Evolutionary conservation across 768 basidiomycete genomes (phyloP).

Genomic region (Lactarius pseudohatsudake): DNA sequence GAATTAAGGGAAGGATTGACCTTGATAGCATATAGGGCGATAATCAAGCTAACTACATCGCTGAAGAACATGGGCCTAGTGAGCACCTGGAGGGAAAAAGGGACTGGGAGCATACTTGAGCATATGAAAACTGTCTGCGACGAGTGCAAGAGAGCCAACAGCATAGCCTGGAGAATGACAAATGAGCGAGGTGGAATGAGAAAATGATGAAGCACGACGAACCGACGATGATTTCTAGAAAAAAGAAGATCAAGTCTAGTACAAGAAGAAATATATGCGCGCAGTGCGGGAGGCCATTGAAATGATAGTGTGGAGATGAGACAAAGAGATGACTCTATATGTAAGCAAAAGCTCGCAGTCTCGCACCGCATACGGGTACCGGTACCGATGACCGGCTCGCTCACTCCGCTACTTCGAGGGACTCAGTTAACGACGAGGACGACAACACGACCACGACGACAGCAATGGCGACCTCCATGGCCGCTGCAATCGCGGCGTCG

Average conservation of each 20-base stretch:
- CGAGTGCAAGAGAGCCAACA: conserved; percentile 92
- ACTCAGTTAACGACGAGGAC: neutral
- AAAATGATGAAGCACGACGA: conserved; percentile 27
- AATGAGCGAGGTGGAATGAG: conserved; percentile 12
- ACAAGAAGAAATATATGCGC: conserved; percentile 68
- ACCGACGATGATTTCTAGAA: conserved; percentile 83
- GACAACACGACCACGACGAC: neutral
- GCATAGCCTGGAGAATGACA: conserved; percentile 65
- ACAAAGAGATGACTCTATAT: conserved; percentile 1
- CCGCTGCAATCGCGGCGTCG: conserved; percentile 86
- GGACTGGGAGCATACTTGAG: conserved; percentile 69
- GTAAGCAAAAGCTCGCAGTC: neutral
- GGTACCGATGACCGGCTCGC: no score
- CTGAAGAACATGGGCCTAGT: conserved; percentile 43
- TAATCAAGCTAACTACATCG: conserved; percentile 93
- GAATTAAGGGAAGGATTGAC: conserved; percentile 37
- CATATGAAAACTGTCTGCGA: conserved; percentile 99
- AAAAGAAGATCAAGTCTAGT: conserved; percentile 86
- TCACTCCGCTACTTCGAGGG: no score
- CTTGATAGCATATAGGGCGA: conserved; percentile 94
- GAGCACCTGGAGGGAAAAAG: neutral
- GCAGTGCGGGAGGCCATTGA: conserved; percentile 60
- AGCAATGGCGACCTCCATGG: conserved; percentile 84
- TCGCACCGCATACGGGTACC: neutral
- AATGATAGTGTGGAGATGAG: conserved; percentile 5